Percentiles rank a stretch among this genome's conserved stretches.
Conservation (phyloP, 306 rosid genomes). For the Cicer judaicum region DNA sequence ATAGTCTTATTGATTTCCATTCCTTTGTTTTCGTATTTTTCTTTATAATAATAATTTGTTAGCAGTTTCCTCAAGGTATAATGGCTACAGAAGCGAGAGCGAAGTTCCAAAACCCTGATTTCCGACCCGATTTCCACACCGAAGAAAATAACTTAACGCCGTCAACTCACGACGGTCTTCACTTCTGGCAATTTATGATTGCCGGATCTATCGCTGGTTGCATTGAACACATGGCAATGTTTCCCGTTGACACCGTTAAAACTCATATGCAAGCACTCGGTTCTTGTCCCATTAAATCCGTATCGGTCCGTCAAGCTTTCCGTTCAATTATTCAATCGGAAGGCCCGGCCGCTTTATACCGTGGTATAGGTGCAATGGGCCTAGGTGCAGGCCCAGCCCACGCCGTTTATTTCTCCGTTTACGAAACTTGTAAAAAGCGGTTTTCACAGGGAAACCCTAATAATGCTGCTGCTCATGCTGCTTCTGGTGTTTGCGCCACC, state of each 20-base stretch:
- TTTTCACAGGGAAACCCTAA: constrained; percentile 63
- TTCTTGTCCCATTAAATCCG: constrained; percentile 79
- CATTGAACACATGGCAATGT: constrained; percentile 88
- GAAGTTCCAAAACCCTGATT: constrained; percentile 75
- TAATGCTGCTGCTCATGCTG: constrained; percentile 64
- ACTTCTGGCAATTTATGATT: constrained; percentile 88
- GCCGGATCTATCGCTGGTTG: constrained; percentile 86
- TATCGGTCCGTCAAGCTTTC: constrained; percentile 71
- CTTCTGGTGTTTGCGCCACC: constrained; percentile 77
- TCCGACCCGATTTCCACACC: constrained; percentile 63
- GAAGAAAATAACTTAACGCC: constrained; percentile 43
- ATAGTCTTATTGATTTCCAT: not conserved
- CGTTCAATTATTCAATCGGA: constrained; percentile 64
- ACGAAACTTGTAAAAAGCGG: constrained; percentile 66
- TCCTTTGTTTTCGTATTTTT: not conserved
- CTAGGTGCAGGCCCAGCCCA: constrained; percentile 97
- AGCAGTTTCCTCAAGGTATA: not conserved
- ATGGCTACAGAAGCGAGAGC: constrained; percentile 82
- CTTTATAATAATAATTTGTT: not conserved
- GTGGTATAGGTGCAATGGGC: constrained; percentile 89
- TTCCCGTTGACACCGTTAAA: constrained; percentile 88
- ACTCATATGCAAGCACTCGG: constrained; percentile 92
- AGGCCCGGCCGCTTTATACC: constrained; percentile 74
- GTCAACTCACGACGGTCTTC: constrained; percentile 77
- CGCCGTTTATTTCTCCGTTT: constrained; percentile 79